phyloP scores from a whole-genome alignment of 164 flowering plant species.

The Piper longum region DNA sequence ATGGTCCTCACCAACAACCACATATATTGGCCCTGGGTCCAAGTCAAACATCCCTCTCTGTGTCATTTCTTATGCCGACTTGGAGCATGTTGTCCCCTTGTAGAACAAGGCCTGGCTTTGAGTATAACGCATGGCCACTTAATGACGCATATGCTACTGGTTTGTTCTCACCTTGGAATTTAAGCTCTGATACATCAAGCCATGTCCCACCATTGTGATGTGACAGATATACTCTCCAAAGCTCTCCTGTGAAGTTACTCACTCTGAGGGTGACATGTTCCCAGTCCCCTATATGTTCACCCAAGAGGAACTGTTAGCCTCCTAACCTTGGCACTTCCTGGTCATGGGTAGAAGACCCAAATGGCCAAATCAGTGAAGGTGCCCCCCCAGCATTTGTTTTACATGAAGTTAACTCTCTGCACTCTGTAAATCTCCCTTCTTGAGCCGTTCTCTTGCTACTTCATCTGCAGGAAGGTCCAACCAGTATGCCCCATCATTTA shows the following conservation, averaged over 20 bases:
- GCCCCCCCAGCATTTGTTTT: constrained; percentile 58
- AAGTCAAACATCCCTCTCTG: constrained; percentile 19
- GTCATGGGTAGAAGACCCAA: constrained; percentile 74
- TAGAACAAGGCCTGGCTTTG: constrained; percentile 25
- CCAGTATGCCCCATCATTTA: constrained; percentile 68
- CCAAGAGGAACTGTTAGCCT: constrained; percentile 23
- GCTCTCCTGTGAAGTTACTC: constrained; percentile 43
- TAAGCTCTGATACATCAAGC: constrained; percentile 27
- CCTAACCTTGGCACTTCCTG: constrained; percentile 26
- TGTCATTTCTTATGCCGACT: constrained; percentile 38
- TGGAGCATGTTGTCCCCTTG: constrained; percentile 16
- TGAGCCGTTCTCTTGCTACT: constrained; percentile 30
- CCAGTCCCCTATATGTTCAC: constrained; percentile 58
- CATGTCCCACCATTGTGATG: constrained; percentile 33
- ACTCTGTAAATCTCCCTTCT: constrained; percentile 42
- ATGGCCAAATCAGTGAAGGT: constrained; percentile 57
- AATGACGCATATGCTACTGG: constrained; percentile 27
- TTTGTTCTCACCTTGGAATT: constrained; percentile 30
- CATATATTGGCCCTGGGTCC: constrained; percentile 19
- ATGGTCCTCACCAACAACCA: constrained; percentile 20
- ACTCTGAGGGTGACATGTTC: constrained; percentile 44
- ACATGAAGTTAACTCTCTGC: constrained; percentile 46
- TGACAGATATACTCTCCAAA: constrained; percentile 24
- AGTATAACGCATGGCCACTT: constrained; percentile 35
- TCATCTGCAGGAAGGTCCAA: constrained; percentile 56